Percentiles rank a stretch among this genome's conserved stretches.
Conservation (phyloP, 2,329 filamentous ascomycete genomes). For the Trichoderma aggressivum region DNA sequence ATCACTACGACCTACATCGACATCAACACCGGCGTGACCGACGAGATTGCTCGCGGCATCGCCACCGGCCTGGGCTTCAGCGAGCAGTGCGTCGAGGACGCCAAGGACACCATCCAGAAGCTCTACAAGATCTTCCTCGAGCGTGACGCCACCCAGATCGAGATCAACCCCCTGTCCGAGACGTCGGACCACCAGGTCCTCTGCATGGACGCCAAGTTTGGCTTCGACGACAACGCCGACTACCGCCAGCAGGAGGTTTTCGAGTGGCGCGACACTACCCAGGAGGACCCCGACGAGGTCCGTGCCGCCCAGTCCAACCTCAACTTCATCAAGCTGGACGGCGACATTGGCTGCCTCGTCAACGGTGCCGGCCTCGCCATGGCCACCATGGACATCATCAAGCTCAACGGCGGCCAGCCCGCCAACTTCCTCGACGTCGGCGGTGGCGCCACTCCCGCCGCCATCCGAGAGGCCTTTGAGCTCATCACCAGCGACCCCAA, state of each 20-base stretch:
- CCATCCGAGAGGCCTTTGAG: slow-evolving; percentile 96
- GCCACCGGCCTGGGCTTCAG: slow-evolving; percentile 93
- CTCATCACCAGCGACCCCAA: slow-evolving; percentile 98
- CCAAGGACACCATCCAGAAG: slow-evolving; percentile 96
- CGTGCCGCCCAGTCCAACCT: slow-evolving; percentile 90
- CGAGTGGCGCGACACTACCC: slow-evolving; percentile 85
- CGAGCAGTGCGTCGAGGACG: slow-evolving; percentile 93
- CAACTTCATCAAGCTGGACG: slow-evolving; percentile 99
- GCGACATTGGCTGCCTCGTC: slow-evolving; percentile 98
- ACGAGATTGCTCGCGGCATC: slow-evolving; percentile 88
- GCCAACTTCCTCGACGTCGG: slow-evolving; percentile 99
- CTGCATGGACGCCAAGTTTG: slow-evolving; percentile 99
- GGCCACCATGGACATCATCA: slow-evolving; percentile 99
- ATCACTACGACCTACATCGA: slow-evolving; percentile 93
- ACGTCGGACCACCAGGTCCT: slow-evolving; percentile 97
- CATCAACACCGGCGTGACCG: slow-evolving; percentile 92
- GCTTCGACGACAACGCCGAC: slow-evolving; percentile 97
- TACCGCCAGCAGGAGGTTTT: slow-evolving; percentile 98
- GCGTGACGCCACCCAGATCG: slow-evolving; percentile 97
- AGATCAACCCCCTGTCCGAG: slow-evolving; percentile 98
- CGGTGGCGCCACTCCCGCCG: slow-evolving; percentile 92
- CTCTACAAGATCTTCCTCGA: slow-evolving; percentile 98
- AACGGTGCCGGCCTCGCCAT: slow-evolving; percentile 99
- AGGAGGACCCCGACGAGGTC: slow-evolving; percentile 97
- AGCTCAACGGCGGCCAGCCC: slow-evolving; percentile 92